phyloP scores from a whole-genome alignment of 306 rosid genomes.

The Citrullus mucosospermus region DNA sequence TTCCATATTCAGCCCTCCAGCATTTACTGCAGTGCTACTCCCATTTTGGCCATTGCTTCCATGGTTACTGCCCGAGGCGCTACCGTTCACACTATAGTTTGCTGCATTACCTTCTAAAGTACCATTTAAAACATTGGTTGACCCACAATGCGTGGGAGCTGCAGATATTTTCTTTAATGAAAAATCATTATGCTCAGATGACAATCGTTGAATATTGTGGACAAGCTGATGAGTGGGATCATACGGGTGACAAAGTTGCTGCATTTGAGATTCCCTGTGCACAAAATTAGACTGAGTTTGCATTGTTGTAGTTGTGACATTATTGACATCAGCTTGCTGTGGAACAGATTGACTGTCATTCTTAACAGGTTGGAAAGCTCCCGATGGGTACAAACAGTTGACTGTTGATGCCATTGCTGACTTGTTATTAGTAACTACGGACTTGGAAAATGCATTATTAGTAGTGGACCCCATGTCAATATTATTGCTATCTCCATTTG shows the following conservation, averaged over 20 bases:
- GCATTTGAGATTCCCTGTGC: constrained; percentile 26
- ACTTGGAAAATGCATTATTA: constrained; percentile 38
- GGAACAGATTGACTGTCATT: constrained; percentile 12
- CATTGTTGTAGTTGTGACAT: constrained; percentile 18
- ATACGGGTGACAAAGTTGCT: constrained; percentile 26
- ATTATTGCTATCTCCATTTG: constrained; percentile 55
- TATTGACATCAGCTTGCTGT: constrained; percentile 21
- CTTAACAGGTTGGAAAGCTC: constrained; percentile 47
- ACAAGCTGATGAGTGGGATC: constrained; percentile 21
- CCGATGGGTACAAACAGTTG: constrained; percentile 37
- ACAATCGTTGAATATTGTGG: constrained; percentile 24
- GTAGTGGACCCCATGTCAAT: constrained; percentile 65
- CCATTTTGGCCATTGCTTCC: constrained; percentile 76
- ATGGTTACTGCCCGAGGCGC: constrained; percentile 66
- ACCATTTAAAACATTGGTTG: constrained; percentile 42
- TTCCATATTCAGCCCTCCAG: constrained; percentile 45
- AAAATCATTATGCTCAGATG: constrained; percentile 30
- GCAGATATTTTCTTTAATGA: constrained; percentile 43
- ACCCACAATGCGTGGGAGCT: constrained; percentile 49
- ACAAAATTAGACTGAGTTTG: constrained; percentile 32
- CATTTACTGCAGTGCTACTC: constrained; percentile 35
- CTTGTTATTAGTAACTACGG: constrained; percentile 30
- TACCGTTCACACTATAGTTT: constrained; percentile 47
- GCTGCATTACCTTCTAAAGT: constrained; percentile 44
- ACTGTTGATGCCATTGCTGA: constrained; percentile 33